Base-by-base conservation (phyloP, 2,329 filamentous ascomycete genomes). In the Aspergillus sclerotialis region DNA sequence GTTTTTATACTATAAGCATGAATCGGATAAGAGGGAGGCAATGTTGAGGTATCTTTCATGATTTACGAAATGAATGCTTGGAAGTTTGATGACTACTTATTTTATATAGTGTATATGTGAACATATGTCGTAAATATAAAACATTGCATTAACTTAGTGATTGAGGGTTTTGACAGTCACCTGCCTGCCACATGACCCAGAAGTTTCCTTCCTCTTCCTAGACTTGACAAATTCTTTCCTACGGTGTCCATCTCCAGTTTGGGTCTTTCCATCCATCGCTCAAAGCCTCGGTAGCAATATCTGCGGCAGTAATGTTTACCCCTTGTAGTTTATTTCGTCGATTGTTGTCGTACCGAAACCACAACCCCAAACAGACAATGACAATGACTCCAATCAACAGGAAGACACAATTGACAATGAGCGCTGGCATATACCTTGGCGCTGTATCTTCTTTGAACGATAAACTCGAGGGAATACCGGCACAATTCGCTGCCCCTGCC, bases 401-500 rank as follows among this genome's bases (percentile, higher is more conserved):
- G 7, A 40, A 40, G 1, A 19, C 37, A 4, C 37, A 37, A 7
- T 42, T 37, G n/a, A 42, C 39, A 11, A 42, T 35, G 11, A 39
- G 9, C 18, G 35, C 38, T 0, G 40, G 38, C 29, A 35, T 30
- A 13, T 41, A 41, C 25, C 28, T 28, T 3, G 40, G 40, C 1
- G 38, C 38, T 0, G 40, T 40, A n/a, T 33, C 25, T 7, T 33
- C 33, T 21, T 33, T 30, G 19, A 43, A 43, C 12, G 40, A 25
- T n/a, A 43, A 30, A 21, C 35, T 40, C 10, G 40, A 35, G 5
- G 35, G 38, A 23, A 43, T 43, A 5, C 40, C 38, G 3, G 38
- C 40, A 5, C 35, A 41, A 29, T 43, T 43, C 13, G 40, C 40
- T 4, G 40, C 16, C 6, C 40, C 40, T 11, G 36, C 38, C 26